These are phyloP conservation scores for Xylaria digitata DNA, from an alignment of 2,329 filamentous ascomycete species.

Conservation along the genomic window DNA sequence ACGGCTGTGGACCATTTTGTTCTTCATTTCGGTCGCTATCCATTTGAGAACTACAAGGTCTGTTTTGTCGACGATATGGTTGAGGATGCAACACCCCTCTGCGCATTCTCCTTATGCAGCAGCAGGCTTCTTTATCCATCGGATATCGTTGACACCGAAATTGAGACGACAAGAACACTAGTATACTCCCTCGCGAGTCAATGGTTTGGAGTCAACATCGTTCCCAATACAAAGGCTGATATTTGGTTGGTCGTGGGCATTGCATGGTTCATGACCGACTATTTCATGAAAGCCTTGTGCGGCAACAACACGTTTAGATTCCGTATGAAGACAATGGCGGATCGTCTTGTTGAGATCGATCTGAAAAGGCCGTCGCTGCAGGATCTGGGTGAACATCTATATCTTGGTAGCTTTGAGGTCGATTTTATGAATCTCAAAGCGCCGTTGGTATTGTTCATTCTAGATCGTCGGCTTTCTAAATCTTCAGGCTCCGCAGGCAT, in stretches of 20 bases:
- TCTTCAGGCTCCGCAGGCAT: conserved; percentile 86
- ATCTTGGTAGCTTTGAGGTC: conserved; percentile 84
- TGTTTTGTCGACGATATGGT: conserved; percentile 93
- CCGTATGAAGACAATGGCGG: conserved; percentile 85
- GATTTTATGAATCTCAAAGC: conserved; percentile 94
- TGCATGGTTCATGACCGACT: conserved; percentile 93
- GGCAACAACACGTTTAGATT: conserved; percentile 96
- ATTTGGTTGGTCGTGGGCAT: conserved; percentile 91
- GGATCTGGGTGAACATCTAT: conserved; percentile 80
- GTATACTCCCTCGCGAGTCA: conserved; percentile 89
- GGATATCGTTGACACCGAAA: conserved; percentile 85
- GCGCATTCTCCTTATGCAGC: conserved; percentile 88
- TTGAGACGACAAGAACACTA: conserved; percentile 82
- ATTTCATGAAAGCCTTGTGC: conserved; percentile 89
- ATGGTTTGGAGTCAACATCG: conserved; percentile 94
- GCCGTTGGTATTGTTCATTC: conserved; percentile 88
- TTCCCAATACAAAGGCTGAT: conserved; percentile 82
- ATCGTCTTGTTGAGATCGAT: conserved; percentile 84
- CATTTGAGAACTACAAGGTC: conserved; percentile 90
- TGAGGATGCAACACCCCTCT: conserved; percentile 78
- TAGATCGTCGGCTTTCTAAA: conserved; percentile 91
- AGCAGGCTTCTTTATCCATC: conserved; percentile 85
- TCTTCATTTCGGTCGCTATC: conserved; percentile 88
- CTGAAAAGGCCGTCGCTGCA: conserved; percentile 83
- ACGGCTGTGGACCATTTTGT: conserved; percentile 92